These are phyloP conservation scores for Rubus parviflorus DNA, from an alignment of 306 rosid genomes.

Conservation along the genomic window DNA sequence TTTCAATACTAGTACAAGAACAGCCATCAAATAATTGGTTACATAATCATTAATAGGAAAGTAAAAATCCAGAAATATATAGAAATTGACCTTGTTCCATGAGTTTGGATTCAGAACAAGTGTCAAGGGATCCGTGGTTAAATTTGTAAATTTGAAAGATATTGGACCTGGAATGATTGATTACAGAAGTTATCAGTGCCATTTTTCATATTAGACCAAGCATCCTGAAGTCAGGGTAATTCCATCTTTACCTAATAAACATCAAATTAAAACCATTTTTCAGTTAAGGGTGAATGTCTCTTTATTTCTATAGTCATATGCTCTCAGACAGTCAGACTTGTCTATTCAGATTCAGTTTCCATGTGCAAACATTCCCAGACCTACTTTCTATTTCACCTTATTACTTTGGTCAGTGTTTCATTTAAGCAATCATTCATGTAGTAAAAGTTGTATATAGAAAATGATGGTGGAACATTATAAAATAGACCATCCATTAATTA, in stretches of 20 bases:
- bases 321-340: not conserved
- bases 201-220: not conserved
- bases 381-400: not conserved
- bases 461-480: not conserved
- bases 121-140: not conserved
- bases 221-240: not conserved
- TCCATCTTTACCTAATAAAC: not conserved
- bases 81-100: slow-evolving; percentile 33
- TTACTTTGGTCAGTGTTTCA: not conserved
- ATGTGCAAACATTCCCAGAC: not conserved
- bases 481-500: not conserved
- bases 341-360: not conserved
- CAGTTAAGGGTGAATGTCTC: not conserved
- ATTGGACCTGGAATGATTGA: slow-evolving; percentile 29
- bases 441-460: not conserved
- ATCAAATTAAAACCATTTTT: not conserved
- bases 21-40: not conserved
- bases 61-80: not conserved
- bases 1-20: not conserved
- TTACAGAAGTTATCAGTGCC: not conserved
- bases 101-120: slow-evolving; percentile 31
- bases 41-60: not conserved
- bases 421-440: not conserved
- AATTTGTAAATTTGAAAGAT: slow-evolving; percentile 22
- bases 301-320: not conserved